Base-by-base conservation (phyloP, 1,139 yeast species). In the Suhomyces bribrorum region DNA sequence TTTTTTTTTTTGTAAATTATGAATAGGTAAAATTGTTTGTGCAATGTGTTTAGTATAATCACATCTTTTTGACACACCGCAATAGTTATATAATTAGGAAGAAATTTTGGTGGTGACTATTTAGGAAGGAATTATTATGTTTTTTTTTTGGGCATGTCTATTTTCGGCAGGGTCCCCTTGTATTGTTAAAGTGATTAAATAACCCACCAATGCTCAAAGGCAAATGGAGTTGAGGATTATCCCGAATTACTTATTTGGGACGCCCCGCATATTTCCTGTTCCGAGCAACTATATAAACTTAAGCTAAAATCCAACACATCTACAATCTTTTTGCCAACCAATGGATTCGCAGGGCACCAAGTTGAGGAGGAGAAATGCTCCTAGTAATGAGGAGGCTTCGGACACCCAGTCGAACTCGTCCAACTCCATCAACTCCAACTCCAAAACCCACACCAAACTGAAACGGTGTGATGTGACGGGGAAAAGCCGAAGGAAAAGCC, bases 221-320 rank as follows among this genome's bases (percentile, higher is more conserved):
- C n/a, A n/a, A n/a, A n/a, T n/a, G n/a, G n/a, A 24, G 26, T 11
- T 24, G 26, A 14, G 7, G 15, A 12, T 7, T 13, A 5, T n/a
- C 31, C 31, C 31, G 13, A 15, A 12, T 28, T 28, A 9, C 31
- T 18, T 13, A 32, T 25, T 12, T 18, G 18, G 34, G 25, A 20
- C 26, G 34, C 29, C 24, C 34, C 25, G 31, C 31, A 28, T 16
- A 15, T 20, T 7, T 14, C n/a, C 15, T 12, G 7, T 7, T 25
- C 12, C 34, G 18, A 32, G 34, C 34, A 32, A 32, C 28, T 26
- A 27, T 32, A 26, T 27, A 32, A 26, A 32, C 26, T 20, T n/a
- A n/a, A n/a, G n/a, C n/a, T n/a, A n/a, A n/a, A n/a, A n/a, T n/a
- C n/a, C n/a, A n/a, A n/a, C n/a, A n/a, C n/a, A n/a, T n/a, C n/a